These are phyloP conservation scores for Trichoderma koningiopsis DNA, from an alignment of 2,329 filamentous ascomycete species.

Conservation along the genomic window DNA sequence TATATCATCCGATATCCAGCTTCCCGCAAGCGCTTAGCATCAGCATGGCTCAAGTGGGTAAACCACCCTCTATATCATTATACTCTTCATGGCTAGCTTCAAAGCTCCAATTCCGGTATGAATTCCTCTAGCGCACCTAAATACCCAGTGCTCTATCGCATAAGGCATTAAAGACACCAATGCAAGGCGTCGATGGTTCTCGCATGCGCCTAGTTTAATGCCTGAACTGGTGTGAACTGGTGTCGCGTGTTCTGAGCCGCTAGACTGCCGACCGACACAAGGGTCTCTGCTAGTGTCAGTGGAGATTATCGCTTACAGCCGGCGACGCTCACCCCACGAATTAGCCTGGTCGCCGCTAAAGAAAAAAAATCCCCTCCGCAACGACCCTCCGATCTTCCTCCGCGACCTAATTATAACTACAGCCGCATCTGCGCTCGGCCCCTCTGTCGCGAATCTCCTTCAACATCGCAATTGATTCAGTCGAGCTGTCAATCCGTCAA, in stretches of 20 bases:
- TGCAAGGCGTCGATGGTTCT: neutral
- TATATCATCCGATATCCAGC: neutral
- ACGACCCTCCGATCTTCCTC: constrained; percentile 26
- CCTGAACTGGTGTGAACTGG: neutral
- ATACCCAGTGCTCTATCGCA: neutral
- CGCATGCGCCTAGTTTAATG: neutral
- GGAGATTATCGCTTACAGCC: constrained; percentile 26
- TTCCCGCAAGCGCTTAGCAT: neutral
- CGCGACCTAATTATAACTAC: constrained; percentile 13
- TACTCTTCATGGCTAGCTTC: neutral
- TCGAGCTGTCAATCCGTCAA: constrained; percentile 36
- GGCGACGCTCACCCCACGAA: constrained; percentile 15
- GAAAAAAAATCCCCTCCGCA: constrained; percentile 22
- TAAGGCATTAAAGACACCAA: neutral
- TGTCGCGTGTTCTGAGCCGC: constrained; percentile 20
- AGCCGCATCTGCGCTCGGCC: constrained; percentile 19
- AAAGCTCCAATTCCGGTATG: neutral
- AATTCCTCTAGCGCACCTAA: neutral
- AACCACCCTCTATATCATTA: neutral
- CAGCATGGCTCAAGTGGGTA: neutral
- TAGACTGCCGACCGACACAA: constrained; percentile 2
- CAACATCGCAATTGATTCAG: constrained; percentile 12
- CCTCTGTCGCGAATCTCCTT: constrained; percentile 30
- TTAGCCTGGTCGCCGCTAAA: constrained; percentile 11
- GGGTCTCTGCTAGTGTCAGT: constrained; percentile 14